Evolutionary conservation across 108 stramenopile species (phyloP).

Genomic region (Aurantiochytrium sp.): DNA sequence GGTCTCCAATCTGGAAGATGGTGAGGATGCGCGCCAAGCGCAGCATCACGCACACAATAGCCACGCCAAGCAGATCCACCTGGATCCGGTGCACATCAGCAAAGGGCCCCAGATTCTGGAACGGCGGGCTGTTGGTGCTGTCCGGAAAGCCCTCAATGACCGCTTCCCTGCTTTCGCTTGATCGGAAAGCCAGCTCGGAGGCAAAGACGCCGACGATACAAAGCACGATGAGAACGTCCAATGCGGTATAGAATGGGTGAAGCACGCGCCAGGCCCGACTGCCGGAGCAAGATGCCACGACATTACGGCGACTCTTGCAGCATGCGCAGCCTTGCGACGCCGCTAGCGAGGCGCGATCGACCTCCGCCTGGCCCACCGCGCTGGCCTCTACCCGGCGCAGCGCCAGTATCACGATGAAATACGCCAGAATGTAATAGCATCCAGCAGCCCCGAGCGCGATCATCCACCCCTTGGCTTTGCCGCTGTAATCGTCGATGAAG

Average conservation of each 20-base stretch:
- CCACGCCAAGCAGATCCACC: background rate
- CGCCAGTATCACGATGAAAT: background rate
- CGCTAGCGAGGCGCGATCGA: no score
- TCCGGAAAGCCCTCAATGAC: background rate
- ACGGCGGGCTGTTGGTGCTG: background rate
- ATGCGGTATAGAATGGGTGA: background rate
- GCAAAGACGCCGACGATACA: background rate
- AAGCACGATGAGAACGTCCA: background rate
- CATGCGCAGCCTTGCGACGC: no score
- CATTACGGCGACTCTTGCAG: no score
- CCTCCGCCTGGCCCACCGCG: no score
- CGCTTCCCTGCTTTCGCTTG: background rate
- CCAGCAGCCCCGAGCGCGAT: background rate
- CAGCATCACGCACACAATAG: background rate
- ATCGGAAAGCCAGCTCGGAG: background rate
- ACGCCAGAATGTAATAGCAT: background rate
- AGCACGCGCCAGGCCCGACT: background rate
- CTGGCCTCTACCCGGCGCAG: no score
- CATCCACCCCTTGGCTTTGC: background rate
- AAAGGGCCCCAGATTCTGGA: background rate
- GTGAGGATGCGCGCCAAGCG: background rate
- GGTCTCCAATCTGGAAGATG: background rate
- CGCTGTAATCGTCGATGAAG: background rate
- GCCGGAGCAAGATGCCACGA: background rate
- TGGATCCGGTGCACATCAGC: background rate